These are phyloP conservation scores for Adansonia rubrostipa DNA, from an alignment of 441 rosid genomes.

Conservation along the genomic window DNA sequence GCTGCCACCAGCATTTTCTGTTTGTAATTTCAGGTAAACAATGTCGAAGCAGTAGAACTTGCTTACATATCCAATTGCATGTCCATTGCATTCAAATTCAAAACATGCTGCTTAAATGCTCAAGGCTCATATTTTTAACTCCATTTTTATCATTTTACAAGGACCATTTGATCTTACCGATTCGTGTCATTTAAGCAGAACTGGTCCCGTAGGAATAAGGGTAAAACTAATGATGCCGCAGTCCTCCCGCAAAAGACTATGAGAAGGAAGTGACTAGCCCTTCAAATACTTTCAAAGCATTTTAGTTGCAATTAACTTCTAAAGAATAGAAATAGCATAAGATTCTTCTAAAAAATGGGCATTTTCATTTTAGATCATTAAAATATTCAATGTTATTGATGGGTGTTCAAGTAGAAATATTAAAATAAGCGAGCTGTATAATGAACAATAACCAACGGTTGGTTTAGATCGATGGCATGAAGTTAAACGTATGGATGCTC, in stretches of 20 bases:
- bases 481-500: background rate
- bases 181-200: too few relatives aligned
- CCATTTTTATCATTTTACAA: background rate
- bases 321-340: too few relatives aligned
- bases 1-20: constrained; percentile 21
- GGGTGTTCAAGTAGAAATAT: background rate
- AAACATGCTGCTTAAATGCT: background rate
- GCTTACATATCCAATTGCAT: background rate
- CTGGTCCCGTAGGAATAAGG: too few relatives aligned
- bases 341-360: too few relatives aligned
- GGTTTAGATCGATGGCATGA: background rate
- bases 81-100: background rate
- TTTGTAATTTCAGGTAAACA: background rate
- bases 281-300: too few relatives aligned
- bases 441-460: too few relatives aligned
- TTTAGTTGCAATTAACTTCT: too few relatives aligned
- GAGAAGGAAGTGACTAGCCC: too few relatives aligned
- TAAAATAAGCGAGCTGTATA: background rate
- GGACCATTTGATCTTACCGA: background rate
- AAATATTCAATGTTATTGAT: background rate
- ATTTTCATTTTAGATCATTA: background rate
- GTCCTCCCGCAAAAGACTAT: too few relatives aligned
- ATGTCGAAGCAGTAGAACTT: background rate
- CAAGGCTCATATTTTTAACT: background rate
- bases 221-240: too few relatives aligned